Evolutionary conservation across 352 stramenopile species (phyloP).

Genomic region (Globisporangium mamillatum): DNA sequence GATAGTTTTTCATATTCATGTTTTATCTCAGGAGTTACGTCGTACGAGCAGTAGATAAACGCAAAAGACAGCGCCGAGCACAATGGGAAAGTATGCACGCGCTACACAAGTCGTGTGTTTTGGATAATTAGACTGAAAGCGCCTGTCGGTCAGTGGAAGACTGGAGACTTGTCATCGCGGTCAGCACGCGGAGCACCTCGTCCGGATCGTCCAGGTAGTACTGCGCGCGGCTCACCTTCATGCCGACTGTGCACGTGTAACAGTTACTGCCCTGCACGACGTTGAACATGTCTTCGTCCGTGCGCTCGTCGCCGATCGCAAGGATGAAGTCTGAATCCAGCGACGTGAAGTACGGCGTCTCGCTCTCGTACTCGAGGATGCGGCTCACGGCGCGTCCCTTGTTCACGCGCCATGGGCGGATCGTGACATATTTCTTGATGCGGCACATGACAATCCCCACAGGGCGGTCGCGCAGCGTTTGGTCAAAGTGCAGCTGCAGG

Average conservation of each 20-base stretch:
- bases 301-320: conserved; percentile 80
- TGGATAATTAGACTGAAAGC: conserved; percentile 14
- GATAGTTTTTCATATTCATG: conserved; percentile 7
- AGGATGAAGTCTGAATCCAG: conserved; percentile 87
- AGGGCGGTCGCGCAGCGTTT: conserved; percentile 83
- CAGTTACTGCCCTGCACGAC: conserved; percentile 87
- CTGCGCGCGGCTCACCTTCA: conserved; percentile 85
- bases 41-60: neutral
- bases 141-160: conserved; percentile 29
- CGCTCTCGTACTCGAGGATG: conserved; percentile 81
- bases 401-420: conserved; percentile 84
- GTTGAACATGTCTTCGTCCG: conserved; percentile 90
- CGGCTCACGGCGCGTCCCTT: conserved; percentile 82
- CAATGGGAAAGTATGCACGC: neutral
- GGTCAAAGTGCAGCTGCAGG: conserved; percentile 87
- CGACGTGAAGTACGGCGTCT: conserved; percentile 69
- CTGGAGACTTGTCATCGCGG: conserved; percentile 59
- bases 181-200: conserved; percentile 74
- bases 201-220: conserved; percentile 82
- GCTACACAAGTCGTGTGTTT: neutral
- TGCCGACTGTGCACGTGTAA: conserved; percentile 86
- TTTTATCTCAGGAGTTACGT: neutral
- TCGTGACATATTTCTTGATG: conserved; percentile 88
- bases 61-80: neutral
- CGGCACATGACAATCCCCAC: conserved; percentile 86